Percentiles rank a stretch among this genome's conserved stretches.
Evolutionary conservation across 2,329 filamentous ascomycete species (phyloP).

Genomic region (Trichoderma harzianum): DNA sequence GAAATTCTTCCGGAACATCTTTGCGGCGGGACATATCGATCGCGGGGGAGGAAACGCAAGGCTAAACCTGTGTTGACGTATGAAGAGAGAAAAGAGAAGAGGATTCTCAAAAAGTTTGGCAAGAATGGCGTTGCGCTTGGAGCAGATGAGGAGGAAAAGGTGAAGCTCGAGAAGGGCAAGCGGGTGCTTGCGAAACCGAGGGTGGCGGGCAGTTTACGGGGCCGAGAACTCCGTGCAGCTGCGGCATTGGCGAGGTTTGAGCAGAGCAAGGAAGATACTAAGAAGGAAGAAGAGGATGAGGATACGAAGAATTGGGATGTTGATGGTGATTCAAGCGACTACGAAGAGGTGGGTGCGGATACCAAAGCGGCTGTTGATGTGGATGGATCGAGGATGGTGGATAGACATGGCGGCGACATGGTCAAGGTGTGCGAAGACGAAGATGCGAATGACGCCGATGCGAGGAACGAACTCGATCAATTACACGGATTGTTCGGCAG

Average conservation of each 20-base stretch:
- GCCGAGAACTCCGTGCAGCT: slow-evolving; percentile 71
- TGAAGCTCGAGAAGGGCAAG: slow-evolving; percentile 65
- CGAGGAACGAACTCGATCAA: slow-evolving; percentile 57
- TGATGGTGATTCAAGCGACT: slow-evolving; percentile 45
- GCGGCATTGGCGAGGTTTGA: slow-evolving; percentile 74
- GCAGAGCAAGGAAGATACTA: slow-evolving; percentile 43
- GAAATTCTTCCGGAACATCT: slow-evolving; percentile 66
- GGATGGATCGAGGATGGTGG: slow-evolving; percentile 61
- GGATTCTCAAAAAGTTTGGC: slow-evolving; percentile 75
- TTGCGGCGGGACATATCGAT: slow-evolving; percentile 76
- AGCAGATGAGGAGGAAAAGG: slow-evolving; percentile 63
- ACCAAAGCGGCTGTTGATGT: slow-evolving; percentile 51
- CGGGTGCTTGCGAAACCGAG: slow-evolving; percentile 62
- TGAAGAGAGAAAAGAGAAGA: slow-evolving; percentile 68
- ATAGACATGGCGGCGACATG: slow-evolving; percentile 64
- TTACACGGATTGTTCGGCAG: slow-evolving; percentile 45
- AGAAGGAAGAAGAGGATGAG: slow-evolving; percentile 39
- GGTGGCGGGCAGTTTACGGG: slow-evolving; percentile 70
- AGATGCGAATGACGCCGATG: slow-evolving; percentile 45
- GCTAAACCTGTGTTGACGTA: slow-evolving; percentile 56
- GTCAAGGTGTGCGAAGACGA: slow-evolving; percentile 75
- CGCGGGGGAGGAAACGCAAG: slow-evolving; percentile 55
- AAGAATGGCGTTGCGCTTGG: slow-evolving; percentile 65
- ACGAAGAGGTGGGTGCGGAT: slow-evolving; percentile 45
- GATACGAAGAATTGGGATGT: slow-evolving; percentile 26